phyloP scores from a whole-genome alignment of 441 rosid genomes.

The Erodium texanum region DNA sequence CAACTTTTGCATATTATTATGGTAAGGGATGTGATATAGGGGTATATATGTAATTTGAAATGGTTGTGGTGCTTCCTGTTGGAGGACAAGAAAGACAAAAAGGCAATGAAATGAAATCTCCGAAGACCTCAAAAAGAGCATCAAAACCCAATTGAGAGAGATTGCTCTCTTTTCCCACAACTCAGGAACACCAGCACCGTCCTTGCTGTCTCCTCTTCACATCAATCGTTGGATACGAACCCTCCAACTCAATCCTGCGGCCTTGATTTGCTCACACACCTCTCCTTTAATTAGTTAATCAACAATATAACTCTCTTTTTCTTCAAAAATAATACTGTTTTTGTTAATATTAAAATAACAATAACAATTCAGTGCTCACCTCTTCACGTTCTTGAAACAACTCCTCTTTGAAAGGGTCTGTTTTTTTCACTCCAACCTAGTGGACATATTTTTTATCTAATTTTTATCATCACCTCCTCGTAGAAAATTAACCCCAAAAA shows the following conservation, averaged over 20 bases:
- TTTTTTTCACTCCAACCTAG: neutral
- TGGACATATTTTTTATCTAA: neutral
- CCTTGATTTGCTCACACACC: neutral
- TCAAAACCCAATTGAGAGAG: neutral
- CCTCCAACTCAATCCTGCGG: neutral
- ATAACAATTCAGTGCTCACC: neutral
- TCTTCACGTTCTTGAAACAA: conserved; percentile 1
- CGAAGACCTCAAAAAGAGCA: neutral
- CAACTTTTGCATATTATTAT: too few species aligned
- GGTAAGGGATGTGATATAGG: too few species aligned
- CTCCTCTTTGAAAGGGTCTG: neutral
- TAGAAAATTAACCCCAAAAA: neutral
- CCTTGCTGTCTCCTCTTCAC: neutral
- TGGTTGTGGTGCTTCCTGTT: neutral
- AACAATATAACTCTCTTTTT: too few species aligned
- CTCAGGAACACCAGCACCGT: neutral
- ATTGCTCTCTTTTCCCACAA: neutral
- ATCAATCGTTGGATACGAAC: neutral
- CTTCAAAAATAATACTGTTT: neutral
- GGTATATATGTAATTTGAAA: neutral
- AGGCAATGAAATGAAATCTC: neutral
- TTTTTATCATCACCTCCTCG: neutral
- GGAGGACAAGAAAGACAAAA: neutral
- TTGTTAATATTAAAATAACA: neutral
- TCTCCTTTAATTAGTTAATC: too few species aligned